Evolutionary conservation across 768 basidiomycete species (phyloP).

Genomic region (Boletus subcaerulescens): DNA sequence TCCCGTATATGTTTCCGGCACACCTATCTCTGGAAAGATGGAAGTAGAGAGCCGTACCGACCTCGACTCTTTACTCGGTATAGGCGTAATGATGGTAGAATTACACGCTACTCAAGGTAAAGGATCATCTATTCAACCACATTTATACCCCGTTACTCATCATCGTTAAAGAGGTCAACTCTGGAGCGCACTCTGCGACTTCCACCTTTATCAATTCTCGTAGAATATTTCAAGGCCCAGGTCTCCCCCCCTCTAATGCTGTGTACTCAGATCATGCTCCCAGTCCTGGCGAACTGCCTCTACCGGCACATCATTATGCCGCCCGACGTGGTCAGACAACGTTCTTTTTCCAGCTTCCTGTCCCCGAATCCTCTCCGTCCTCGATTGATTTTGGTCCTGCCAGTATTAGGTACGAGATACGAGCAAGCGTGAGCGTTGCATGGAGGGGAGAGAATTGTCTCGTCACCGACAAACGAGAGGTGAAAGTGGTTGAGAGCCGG

Average conservation of each 20-base stretch:
- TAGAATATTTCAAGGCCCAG: slow-evolving; percentile 77
- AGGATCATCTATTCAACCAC: not conserved
- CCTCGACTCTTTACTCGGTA: slow-evolving; percentile 57
- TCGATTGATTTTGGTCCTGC: slow-evolving; percentile 72
- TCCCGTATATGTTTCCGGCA: slow-evolving; percentile 62
- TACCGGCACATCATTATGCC: slow-evolving; percentile 65
- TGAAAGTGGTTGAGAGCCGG: slow-evolving; percentile 62
- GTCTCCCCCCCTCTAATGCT: slow-evolving; percentile 80
- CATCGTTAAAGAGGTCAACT: slow-evolving; percentile 57
- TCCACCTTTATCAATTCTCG: slow-evolving; percentile 71
- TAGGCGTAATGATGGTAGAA: slow-evolving; percentile 75
- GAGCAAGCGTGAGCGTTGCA: slow-evolving; percentile 65
- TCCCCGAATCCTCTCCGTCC: slow-evolving; percentile 65
- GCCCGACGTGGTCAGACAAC: slow-evolving; percentile 76
- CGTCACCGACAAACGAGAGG: slow-evolving; percentile 57
- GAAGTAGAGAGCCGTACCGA: slow-evolving; percentile 79
- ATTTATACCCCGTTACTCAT: not conserved
- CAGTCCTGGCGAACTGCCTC: slow-evolving; percentile 50
- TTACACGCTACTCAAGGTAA: slow-evolving; percentile 70
- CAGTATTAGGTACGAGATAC: slow-evolving; percentile 66
- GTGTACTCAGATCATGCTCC: slow-evolving; percentile 56
- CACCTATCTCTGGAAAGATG: slow-evolving; percentile 68
- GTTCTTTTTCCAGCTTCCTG: slow-evolving; percentile 75
- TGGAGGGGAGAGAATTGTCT: slow-evolving; percentile 75
- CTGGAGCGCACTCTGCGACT: slow-evolving; percentile 76